These are phyloP conservation scores for Astrothelium macrocarpum DNA, from an alignment of 495 filamentous ascomycete genomes.

Conservation along the genomic window DNA sequence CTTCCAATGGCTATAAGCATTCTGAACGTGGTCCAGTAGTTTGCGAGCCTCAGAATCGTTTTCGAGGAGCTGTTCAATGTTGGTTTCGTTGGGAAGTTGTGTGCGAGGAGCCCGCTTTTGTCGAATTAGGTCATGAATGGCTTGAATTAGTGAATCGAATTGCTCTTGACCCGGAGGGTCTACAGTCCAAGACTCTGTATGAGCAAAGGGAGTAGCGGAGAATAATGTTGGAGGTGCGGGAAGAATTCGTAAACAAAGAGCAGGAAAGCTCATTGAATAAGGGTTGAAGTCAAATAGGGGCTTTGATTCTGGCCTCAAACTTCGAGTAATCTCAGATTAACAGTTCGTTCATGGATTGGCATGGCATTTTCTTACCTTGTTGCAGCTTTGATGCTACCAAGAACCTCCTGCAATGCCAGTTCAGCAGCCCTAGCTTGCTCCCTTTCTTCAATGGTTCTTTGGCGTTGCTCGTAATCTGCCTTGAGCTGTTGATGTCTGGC, in stretches of 20 bases:
- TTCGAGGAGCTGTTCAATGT: conserved; percentile 10
- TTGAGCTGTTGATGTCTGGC: conserved; percentile 40
- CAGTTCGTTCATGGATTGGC: background rate
- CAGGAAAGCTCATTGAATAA: conserved; percentile 68
- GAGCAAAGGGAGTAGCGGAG: conserved; percentile 56
- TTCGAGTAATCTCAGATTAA: background rate
- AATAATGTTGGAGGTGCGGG: conserved; percentile 69
- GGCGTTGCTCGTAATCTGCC: conserved; percentile 48
- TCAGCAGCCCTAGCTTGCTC: conserved; percentile 70
- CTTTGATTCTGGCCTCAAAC: conserved; percentile 6
- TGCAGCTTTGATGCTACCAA: conserved; percentile 69
- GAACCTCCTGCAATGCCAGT: conserved; percentile 68
- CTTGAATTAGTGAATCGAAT: conserved; percentile 55
- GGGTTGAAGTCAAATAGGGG: conserved; percentile 69
- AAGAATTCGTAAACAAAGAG: conserved; percentile 69
- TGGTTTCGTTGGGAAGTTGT: conserved; percentile 10
- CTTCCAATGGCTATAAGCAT: conserved; percentile 63
- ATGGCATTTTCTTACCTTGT: conserved; percentile 41
- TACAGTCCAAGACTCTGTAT: conserved; percentile 63
- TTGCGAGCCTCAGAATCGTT: conserved; percentile 40
- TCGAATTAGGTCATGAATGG: conserved; percentile 42
- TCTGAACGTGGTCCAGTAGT: conserved; percentile 56
- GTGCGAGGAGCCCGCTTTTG: conserved; percentile 43
- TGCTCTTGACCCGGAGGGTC: conserved; percentile 60
- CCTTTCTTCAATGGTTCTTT: conserved; percentile 49